Evolutionary conservation across 352 stramenopile species (phyloP), one percentile per base, ranked within the genome.

Genomic region (Globisporangium spinosum): DNA sequence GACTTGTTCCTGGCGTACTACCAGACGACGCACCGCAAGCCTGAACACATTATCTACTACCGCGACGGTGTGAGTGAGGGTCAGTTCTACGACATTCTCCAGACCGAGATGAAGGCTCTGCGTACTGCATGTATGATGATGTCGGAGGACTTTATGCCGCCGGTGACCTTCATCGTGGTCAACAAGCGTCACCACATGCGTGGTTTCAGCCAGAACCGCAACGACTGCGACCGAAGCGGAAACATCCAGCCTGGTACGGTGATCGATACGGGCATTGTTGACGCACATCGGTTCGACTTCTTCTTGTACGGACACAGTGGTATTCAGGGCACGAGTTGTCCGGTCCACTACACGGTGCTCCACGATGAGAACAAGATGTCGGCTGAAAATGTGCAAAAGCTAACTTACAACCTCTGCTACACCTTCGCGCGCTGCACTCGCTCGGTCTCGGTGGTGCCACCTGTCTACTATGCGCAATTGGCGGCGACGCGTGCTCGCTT

Each of bases 401-500:
- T 51, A 17, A 51, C 43, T n/a, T 51, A 51, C 43, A 51, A 51
- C 43, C 43, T 51, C 43, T 51, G 43, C 43, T 51, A 51, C 43
- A 51, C 43, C 43, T 51, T 51, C 22, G 43, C 43, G 43, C 43
- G 43, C 17, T 51, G 43, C 43, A 51, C 43, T 3, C 43, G 43
- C 10, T 51, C 43, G 2, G 43, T 51, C 1, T 51, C 43, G 43
- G 43, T 51, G 5, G 43, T 51, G 43, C 43, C 43, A 7, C 43
- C 43, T 23, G 43, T 51, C 17, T 51, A 51, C 17, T 51, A 51
- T 20, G 43, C 43, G 43, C 43, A 51, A 20, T 23, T 51, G 43
- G 43, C 43, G 17, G 43, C 43, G 43, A 23, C 43, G 43, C 43
- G 43, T 23, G 43, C 43, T 23, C 43, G 43, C 43, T 51, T 51